Base-by-base conservation (phyloP, 2,329 filamentous ascomycete genomes). In the Akanthomyces muscarius region DNA sequence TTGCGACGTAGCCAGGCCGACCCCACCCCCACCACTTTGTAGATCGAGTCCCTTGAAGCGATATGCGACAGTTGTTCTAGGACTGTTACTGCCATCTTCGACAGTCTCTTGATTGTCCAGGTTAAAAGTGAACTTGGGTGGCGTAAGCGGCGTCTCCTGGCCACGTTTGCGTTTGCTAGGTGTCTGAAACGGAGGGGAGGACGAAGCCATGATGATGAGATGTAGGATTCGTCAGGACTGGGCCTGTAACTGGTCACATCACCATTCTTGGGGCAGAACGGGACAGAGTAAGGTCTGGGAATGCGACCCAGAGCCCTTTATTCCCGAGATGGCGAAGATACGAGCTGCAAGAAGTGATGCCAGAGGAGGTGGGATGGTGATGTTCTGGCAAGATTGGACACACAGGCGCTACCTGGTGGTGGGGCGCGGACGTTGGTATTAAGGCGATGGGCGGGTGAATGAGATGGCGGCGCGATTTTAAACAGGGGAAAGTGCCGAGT, bases 31-130 rank as follows among this genome's bases (percentile, higher is more conserved):
- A 71, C 75, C 68, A 70, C 73, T 70, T 68, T 70, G 74, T 61
- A 86, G 72, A 16, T 75, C 78, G 57, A 86, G 76, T 62, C 82
- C 79, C 57, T 77, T 76, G 72, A 86, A 84, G 68, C 77, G 77
- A 69, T 81, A 79, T 45, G 79, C 81, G 47, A 86, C 81, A 61
- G 73, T 79, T 48, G 80, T 80, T 61, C 79, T 77, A n/a, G 83
- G 83, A 66, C 83, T 86, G 66, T 73, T 77, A 69, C 74, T 79
- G 63, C 81, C 82, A 57, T 83, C 81, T 36, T 81, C 78, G 33
- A 69, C 61, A 42, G 72, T 63, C 64, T 71, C 56, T 41, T 70
- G 64, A 5, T 65, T 66, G 66, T 73, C 61, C 51, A 71, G 66
- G 62, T 81, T 77, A 67, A 84, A 84, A 1, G 80, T 78, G 71